Base-by-base conservation (phyloP, 306 rosid species). In the Rosa chinensis region DNA sequence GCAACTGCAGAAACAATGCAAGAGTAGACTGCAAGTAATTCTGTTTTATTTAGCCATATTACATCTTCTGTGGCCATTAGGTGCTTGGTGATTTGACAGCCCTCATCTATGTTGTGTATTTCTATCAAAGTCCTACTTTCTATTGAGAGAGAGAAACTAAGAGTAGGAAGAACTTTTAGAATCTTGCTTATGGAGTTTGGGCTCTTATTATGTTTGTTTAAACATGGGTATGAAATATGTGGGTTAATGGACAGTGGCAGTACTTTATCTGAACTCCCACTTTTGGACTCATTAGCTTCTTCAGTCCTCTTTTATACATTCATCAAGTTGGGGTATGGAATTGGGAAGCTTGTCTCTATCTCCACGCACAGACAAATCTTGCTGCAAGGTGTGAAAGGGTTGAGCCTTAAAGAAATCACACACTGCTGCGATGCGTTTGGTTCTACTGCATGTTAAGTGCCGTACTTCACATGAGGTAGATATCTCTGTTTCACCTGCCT, bases 401-500 rank as follows among this genome's bases (percentile, higher is more conserved):
- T 75, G 86, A 85, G 81, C 85, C 81, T 84, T 85, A 85, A 79
- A 79, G 90, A 81, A 63, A 82, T 87, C 83, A 81, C 85, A 79
- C 81, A 83, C 86, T 59, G 82, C 87, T 83, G 88, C 84, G 70
- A 83, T 82, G 87, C 70, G 67, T 78, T 78, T 86, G 89, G 79
- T 85, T 83, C 55, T 21, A 85, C 83, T 68, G 77, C 80, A 32
- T 72, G 79, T 58, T 77, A 81, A 85, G 86, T 84, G 79, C 88
- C 86, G 86, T 80, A 84, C 92, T 84, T 88, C 92, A 77, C 66
- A 76, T 77, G 85, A 92, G 96, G 96, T 92, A 92, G 97, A 79
- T 73, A 80, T 85, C 85, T 84, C 21, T 62, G 82, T 66, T 79
- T 58, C 79, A 78, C 77, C 69, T 61, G 78, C 18, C 80, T 74